Base-by-base conservation (phyloP, 495 filamentous ascomycete genomes). In the Neurospora sp. region DNA sequence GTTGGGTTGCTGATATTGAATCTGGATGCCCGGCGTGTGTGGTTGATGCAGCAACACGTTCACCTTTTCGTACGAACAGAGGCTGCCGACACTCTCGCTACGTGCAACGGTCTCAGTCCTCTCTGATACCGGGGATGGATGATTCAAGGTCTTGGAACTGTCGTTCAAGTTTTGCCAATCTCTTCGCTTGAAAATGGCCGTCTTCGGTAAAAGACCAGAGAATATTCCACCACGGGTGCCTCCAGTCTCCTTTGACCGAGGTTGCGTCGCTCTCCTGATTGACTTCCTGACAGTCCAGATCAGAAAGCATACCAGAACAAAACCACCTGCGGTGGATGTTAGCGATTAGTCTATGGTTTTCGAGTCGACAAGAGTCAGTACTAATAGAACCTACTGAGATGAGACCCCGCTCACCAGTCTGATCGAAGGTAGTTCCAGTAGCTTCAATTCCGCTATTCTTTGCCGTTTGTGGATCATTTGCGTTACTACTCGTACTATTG, bases 321-420 rank as follows among this genome's bases (percentile, higher is more conserved):
- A 86, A 7, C 77, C 79, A 34, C 82, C 84, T 85, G 31, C 0
- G 3, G 4, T 3, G n/a, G 37, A 24, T 74, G 43, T 73, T 54
- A 77, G 70, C 38, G 21, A 6, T 54, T 54, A 13, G n/a, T 54
- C 45, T 24, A 31, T 43, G 15, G 13, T 19, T 70, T 43, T 17
- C 8, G 4, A 54, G 15, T 9, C 2, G 9, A 31, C n/a, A 17
- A 21, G 19, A 4, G 38, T 17, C 3, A 38, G 6, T 78, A 88
- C 86, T 85, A 73, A 88, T 87, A 21, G 85, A 79, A 21, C 85
- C 85, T 15, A 81, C 81, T 38, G 84, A 84, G 72, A 88, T 82
- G 71, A 87, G 73, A 19, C 83, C 74, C 39, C 82, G 81, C 74
- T 88, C 83, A 9, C 81, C 79, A 69, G 79, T 81, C 13, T 77